phyloP scores from a whole-genome alignment of 441 rosid genomes.

The Arabidopsis hybrid region DNA sequence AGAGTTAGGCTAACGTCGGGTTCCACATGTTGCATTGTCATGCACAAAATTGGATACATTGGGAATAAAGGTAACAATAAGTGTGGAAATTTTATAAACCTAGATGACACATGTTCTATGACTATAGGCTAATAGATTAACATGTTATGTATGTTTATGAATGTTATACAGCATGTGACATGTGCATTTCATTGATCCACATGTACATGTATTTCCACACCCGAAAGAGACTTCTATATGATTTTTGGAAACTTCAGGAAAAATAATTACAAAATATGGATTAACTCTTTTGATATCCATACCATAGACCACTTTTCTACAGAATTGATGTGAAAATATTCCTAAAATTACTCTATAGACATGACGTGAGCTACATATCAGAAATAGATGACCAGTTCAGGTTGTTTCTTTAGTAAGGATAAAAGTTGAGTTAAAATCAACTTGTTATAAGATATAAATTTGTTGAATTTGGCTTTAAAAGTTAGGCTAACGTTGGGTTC shows the following conservation, averaged over 20 bases:
- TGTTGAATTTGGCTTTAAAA: not conserved
- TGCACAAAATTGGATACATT: not conserved
- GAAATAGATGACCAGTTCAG: no score
- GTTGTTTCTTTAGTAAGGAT: no score
- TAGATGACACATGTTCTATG: constrained; percentile 1
- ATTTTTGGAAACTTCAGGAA: not conserved
- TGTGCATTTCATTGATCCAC: constrained; percentile 14
- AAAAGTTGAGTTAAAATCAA: no score
- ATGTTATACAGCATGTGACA: not conserved
- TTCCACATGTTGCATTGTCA: constrained; percentile 25
- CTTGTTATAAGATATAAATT: no score
- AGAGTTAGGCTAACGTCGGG: constrained; percentile 30
- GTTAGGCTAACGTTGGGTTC: constrained; percentile 33
- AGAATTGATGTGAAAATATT: no score
- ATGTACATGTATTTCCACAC: not conserved
- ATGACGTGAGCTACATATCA: no score
- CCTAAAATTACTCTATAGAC: no score
- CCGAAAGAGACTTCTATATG: not conserved
- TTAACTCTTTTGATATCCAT: not conserved
- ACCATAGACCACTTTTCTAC: no score
- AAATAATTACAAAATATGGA: no score
- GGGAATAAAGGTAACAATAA: not conserved
- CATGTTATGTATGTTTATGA: constrained; percentile 7
- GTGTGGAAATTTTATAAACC: not conserved
- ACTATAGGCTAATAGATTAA: not conserved